Conservation (phyloP, 805 yeast genomes). For the Kazachstania africana region DNA sequence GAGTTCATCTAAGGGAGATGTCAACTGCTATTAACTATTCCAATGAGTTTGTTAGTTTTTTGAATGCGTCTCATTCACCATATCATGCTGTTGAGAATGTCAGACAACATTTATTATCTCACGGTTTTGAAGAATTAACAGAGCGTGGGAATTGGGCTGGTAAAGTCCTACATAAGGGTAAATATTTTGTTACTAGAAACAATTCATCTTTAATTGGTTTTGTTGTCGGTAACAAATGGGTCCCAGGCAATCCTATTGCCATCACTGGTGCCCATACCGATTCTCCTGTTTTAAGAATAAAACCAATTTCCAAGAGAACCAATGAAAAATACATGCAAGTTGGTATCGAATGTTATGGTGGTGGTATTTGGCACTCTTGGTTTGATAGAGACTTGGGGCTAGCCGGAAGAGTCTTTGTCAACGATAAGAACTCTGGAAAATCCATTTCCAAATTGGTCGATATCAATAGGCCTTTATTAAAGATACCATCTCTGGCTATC, state of each 20-base stretch:
- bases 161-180: conserved; percentile 40
- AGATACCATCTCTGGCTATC: conserved; percentile 91
- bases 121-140: conserved; percentile 64
- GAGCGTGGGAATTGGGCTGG: conserved; percentile 68
- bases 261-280: conserved; percentile 96
- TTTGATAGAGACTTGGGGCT: conserved; percentile 85
- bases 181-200: conserved; percentile 82
- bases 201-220: conserved; percentile 83
- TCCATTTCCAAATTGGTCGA: conserved; percentile 60
- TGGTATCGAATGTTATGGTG: conserved; percentile 92
- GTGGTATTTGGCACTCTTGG: conserved; percentile 95
- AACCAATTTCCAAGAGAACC: conserved; percentile 66
- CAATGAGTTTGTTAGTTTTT: conserved; percentile 58
- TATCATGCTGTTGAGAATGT: conserved; percentile 78
- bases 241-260: conserved; percentile 71
- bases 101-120: conserved; percentile 37
- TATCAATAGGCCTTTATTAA: conserved; percentile 69
- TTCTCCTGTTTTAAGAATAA: conserved; percentile 79
- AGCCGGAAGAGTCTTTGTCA: conserved; percentile 83
- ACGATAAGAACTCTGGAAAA: conserved; percentile 33
- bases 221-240: conserved; percentile 61
- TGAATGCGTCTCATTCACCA: conserved; percentile 84
- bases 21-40: conserved; percentile 15
- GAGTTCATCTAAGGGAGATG: conserved; percentile 18
- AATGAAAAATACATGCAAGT: conserved; percentile 74